phyloP scores from a whole-genome alignment of 2,329 filamentous ascomycete genomes.

The Venturia asperata region DNA sequence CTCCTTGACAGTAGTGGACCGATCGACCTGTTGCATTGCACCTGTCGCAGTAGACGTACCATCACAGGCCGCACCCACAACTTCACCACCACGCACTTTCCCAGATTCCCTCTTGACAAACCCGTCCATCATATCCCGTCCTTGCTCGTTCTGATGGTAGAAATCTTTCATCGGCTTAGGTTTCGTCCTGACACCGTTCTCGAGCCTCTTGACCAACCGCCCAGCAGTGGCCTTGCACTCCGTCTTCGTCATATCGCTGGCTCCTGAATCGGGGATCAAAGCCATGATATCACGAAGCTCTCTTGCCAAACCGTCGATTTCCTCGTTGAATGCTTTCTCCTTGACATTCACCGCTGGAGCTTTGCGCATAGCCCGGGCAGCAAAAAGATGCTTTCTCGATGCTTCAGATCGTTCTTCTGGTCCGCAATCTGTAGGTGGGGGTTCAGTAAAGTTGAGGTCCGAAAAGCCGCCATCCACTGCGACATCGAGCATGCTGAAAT shows the following conservation, averaged over 20 bases:
- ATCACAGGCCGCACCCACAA: background rate
- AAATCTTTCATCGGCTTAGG: constrained; percentile 22
- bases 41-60: background rate
- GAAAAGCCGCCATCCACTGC: constrained; percentile 59
- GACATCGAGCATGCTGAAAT: constrained; percentile 63
- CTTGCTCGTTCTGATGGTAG: background rate
- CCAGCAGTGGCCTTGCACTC: constrained; percentile 73
- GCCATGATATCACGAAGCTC: constrained; percentile 50
- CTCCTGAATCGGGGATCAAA: constrained; percentile 66
- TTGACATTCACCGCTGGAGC: constrained; percentile 25
- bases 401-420: constrained; percentile 16
- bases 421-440: constrained; percentile 22
- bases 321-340: constrained; percentile 56
- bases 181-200: constrained; percentile 62
- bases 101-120: background rate
- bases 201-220: constrained; percentile 64
- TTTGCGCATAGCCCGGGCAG: background rate
- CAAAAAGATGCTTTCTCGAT: background rate
- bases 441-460: constrained; percentile 26
- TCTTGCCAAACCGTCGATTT: constrained; percentile 60
- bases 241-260: constrained; percentile 62
- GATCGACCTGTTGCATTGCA: background rate
- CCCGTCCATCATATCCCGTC: background rate
- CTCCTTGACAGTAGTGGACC: background rate
- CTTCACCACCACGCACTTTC: background rate